Evolutionary conservation across 2,329 filamentous ascomycete genomes (phyloP).

Genomic region (Aspergillus fumigatiaffinis): DNA sequence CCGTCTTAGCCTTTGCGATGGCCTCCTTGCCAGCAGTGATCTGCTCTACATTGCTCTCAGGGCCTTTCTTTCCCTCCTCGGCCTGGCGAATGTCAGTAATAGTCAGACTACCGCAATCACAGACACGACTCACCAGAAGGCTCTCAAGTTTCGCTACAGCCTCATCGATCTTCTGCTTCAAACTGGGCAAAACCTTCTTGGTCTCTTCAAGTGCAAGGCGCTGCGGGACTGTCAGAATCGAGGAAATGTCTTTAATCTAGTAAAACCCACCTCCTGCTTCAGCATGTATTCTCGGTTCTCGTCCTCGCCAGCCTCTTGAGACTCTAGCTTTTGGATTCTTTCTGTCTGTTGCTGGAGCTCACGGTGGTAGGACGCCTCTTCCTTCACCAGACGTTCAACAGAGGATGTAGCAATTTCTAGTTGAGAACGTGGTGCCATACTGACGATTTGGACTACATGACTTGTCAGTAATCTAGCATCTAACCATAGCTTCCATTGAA

Average conservation of each 20-base stretch:
- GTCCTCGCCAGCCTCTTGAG: constrained; percentile 64
- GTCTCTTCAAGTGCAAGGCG: constrained; percentile 82
- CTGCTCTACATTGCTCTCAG: constrained; percentile 37
- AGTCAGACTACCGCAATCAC: not conserved
- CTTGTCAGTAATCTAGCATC: not conserved
- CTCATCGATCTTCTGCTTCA: constrained; percentile 67
- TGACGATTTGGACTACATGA: constrained; percentile 9
- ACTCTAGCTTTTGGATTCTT: constrained; percentile 65
- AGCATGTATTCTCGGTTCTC: constrained; percentile 75
- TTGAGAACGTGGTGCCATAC: constrained; percentile 75
- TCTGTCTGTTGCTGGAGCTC: constrained; percentile 73
- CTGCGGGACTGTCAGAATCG: constrained; percentile 43
- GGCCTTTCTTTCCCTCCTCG: constrained; percentile 39
- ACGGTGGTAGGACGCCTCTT: constrained; percentile 84
- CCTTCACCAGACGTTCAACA: constrained; percentile 81
- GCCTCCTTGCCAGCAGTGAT: constrained; percentile 41
- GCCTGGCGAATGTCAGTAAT: constrained; percentile 19
- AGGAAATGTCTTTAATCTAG: not conserved
- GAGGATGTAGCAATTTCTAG: constrained; percentile 80
- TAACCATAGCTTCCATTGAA: not conserved
- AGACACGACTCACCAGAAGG: constrained; percentile 60
- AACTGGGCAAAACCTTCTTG: constrained; percentile 69
- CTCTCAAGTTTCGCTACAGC: constrained; percentile 71
- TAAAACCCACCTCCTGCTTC: constrained; percentile 72
- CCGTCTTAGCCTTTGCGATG: constrained; percentile 37